Conservation (phyloP, 2,329 filamentous ascomycete species). For the Aspergillus brunneoviolaceus region DNA sequence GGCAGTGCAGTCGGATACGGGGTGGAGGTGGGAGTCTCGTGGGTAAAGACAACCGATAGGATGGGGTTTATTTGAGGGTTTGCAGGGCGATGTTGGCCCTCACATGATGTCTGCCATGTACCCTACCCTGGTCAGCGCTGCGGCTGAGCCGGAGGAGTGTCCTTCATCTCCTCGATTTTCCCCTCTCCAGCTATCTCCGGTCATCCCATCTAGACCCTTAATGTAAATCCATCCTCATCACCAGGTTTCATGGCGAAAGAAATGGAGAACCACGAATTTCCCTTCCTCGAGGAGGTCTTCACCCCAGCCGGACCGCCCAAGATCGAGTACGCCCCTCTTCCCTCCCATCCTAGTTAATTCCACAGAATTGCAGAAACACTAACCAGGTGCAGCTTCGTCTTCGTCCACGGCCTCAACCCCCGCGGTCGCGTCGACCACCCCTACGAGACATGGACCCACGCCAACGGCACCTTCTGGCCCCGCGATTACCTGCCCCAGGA, state of each 20-base stretch:
- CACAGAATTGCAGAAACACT: too few species aligned
- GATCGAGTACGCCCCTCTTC: constrained; percentile 25
- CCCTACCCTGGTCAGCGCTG: neutral
- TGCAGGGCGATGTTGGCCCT: neutral
- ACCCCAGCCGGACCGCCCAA: constrained; percentile 26
- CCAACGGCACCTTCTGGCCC: constrained; percentile 29
- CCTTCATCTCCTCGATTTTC: neutral
- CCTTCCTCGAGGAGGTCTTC: constrained; percentile 32
- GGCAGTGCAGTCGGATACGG: neutral
- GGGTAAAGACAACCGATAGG: neutral
- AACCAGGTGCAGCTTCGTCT: constrained; percentile 14
- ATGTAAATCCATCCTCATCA: too few species aligned
- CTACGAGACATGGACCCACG: constrained; percentile 35
- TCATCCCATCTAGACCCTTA: too few species aligned
- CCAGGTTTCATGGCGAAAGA: too few species aligned
- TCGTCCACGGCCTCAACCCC: constrained; percentile 35
- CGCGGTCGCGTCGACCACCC: constrained; percentile 32
- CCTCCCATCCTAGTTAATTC: too few species aligned
- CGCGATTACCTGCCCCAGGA: constrained; percentile 27
- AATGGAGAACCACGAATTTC: constrained; percentile 27
- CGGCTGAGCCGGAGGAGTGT: neutral
- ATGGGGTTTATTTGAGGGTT: neutral
- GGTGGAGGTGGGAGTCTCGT: neutral
- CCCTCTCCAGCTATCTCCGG: neutral
- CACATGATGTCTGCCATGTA: neutral